Conservation (phyloP, 768 basidiomycete genomes). For the Mycena belliarum region DNA sequence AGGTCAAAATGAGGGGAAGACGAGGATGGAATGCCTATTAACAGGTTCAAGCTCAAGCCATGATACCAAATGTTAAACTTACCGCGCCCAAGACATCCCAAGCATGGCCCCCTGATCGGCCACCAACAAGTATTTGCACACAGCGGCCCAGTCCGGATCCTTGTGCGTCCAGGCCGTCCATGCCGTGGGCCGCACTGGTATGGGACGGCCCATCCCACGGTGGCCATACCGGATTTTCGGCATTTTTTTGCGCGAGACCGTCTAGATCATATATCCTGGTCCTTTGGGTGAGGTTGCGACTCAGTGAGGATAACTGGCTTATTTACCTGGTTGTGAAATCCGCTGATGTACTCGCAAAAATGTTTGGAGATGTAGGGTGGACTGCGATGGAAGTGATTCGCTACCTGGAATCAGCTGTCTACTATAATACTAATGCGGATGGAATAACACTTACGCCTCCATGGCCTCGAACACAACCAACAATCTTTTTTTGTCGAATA, state of each 20-base stretch:
- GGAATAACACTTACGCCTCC: slow-evolving; percentile 77
- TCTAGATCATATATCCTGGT: slow-evolving; percentile 64
- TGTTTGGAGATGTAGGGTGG: slow-evolving; percentile 57
- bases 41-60: background rate
- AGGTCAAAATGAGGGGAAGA: slow-evolving; percentile 70
- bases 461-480: slow-evolving; percentile 64
- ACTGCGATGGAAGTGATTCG: slow-evolving; percentile 69
- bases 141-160: slow-evolving; percentile 67
- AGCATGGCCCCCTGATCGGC: slow-evolving; percentile 71
- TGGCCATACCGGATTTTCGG: slow-evolving; percentile 62
- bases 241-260: slow-evolving; percentile 30
- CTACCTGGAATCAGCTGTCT: too few relatives aligned
- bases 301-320: background rate
- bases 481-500: slow-evolving; percentile 37
- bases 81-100: slow-evolving; percentile 71
- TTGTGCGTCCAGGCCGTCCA: slow-evolving; percentile 59
- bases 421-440: too few relatives aligned
- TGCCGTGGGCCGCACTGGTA: slow-evolving; percentile 70
- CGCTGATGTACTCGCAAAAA: slow-evolving; percentile 45
- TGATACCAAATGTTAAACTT: slow-evolving; percentile 22
- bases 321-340: slow-evolving; percentile 56
- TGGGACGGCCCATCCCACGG: slow-evolving; percentile 48
- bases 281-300: background rate
- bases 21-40: slow-evolving; percentile 68
- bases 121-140: slow-evolving; percentile 64